Evolutionary conservation across 2,329 filamentous ascomycete species (phyloP).

Genomic region (Fusarium mangiferae): DNA sequence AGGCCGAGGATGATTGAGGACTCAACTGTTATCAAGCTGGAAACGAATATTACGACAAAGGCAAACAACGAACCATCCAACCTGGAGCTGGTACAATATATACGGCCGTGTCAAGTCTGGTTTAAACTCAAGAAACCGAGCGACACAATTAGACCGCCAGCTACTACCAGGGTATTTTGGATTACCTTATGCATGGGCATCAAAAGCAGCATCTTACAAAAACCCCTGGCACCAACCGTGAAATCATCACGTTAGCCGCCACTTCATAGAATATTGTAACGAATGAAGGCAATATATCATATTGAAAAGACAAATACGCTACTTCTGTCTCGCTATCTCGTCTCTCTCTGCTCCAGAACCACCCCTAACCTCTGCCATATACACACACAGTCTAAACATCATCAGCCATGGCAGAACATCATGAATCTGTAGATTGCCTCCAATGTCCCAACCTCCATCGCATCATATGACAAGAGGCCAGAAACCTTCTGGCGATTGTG

Average conservation of each 20-base stretch:
- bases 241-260: conserved; percentile 6
- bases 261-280: conserved; percentile 17
- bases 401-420: conserved; percentile 12
- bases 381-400: conserved; percentile 19
- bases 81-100: background rate
- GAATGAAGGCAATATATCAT: conserved; percentile 40
- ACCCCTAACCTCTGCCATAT: conserved; percentile 27
- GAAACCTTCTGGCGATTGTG: conserved; percentile 3
- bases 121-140: conserved; percentile 8
- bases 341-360: conserved; percentile 13
- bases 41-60: conserved; percentile 17
- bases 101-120: conserved; percentile 4
- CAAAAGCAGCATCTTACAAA: background rate
- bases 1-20: conserved; percentile 71
- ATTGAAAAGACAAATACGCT: conserved; percentile 31
- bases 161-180: conserved; percentile 20
- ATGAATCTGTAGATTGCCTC: conserved; percentile 1
- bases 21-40: background rate
- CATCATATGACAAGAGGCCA: background rate
- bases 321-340: conserved; percentile 31
- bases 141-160: conserved; percentile 8
- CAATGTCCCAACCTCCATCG: conserved; percentile 2
- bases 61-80: background rate
- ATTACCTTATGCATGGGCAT: background rate
- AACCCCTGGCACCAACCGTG: conserved; percentile 4